phyloP scores from a whole-genome alignment of 2,329 filamentous ascomycete genomes.

The Pseudocercospora macadamiae region DNA sequence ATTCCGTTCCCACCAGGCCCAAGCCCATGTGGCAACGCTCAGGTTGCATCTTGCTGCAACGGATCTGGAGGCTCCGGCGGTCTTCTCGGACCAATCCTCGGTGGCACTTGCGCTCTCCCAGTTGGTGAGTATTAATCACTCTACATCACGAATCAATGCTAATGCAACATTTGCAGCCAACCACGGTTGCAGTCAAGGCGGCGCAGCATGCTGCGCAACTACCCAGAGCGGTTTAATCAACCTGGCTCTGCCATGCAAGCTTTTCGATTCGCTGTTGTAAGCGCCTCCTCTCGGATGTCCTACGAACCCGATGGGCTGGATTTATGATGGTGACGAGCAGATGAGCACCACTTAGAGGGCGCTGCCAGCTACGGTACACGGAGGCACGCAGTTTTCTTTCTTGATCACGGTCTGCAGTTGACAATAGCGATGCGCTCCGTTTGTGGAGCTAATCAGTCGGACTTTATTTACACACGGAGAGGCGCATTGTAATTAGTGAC shows the following conservation, averaged over 20 bases:
- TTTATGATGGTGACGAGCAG: slow-evolving; percentile 18
- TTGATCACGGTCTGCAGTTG: slow-evolving; percentile 21
- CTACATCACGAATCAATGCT: neutral
- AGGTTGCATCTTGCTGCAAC: slow-evolving; percentile 17
- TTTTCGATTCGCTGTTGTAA: slow-evolving; percentile 15
- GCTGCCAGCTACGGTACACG: slow-evolving; percentile 21
- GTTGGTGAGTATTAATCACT: neutral
- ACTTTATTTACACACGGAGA: slow-evolving; percentile 21
- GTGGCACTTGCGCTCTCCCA: slow-evolving; percentile 11
- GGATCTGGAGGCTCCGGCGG: slow-evolving; percentile 2
- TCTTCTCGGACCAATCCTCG: slow-evolving; percentile 11
- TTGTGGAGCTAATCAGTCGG: slow-evolving; percentile 18
- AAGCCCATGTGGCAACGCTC: slow-evolving; percentile 1
- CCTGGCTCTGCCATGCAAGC: slow-evolving; percentile 13
- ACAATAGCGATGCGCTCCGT: slow-evolving; percentile 14
- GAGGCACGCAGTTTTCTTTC: slow-evolving; percentile 23
- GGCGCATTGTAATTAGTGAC: slow-evolving; percentile 24
- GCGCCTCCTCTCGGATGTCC: slow-evolving; percentile 3
- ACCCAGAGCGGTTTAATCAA: slow-evolving; percentile 12
- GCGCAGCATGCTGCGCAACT: slow-evolving; percentile 13
- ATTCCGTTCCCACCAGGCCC: neutral
- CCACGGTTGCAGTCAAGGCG: neutral
- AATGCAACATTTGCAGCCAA: slow-evolving; percentile 3
- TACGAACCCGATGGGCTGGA: slow-evolving; percentile 3
- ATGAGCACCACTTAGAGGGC: slow-evolving; percentile 11